phyloP scores from a whole-genome alignment of 1,284 basidiomycete genomes.

The Pyrrhoderma lamaoense region DNA sequence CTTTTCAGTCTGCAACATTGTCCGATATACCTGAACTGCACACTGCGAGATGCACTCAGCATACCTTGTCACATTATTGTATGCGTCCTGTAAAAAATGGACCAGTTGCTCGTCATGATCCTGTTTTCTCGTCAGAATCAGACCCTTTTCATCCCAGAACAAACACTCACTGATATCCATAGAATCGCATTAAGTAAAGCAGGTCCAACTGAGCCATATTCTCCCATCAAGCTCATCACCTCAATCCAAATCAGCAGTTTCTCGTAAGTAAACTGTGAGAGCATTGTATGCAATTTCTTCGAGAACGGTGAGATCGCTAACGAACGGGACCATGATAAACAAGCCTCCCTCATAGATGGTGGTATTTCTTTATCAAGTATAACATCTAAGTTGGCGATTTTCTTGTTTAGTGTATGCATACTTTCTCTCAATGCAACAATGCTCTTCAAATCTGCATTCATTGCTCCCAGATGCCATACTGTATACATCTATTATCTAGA shows the following conservation, averaged over 20 bases:
- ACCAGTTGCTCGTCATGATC: background rate
- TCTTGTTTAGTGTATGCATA: background rate
- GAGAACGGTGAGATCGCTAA: too few relatives aligned
- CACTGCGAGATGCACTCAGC: slow-evolving; percentile 17
- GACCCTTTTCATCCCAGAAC: slow-evolving; percentile 5
- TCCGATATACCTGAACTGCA: slow-evolving; percentile 23
- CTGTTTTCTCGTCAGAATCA: too few relatives aligned
- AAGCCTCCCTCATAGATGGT: background rate
- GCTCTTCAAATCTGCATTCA: too few relatives aligned
- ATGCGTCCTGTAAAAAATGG: slow-evolving; percentile 15
- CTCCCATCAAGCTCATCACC: slow-evolving; percentile 22
- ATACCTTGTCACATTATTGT: slow-evolving; percentile 18
- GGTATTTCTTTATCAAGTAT: background rate
- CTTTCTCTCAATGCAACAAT: background rate
- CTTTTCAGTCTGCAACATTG: slow-evolving; percentile 20
- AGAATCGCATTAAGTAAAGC: background rate
- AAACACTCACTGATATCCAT: background rate
- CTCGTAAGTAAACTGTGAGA: slow-evolving; percentile 17
- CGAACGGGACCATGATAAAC: background rate
- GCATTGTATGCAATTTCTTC: background rate
- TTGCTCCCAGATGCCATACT: too few relatives aligned
- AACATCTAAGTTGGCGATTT: background rate
- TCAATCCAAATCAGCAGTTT: slow-evolving; percentile 26
- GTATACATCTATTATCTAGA: too few relatives aligned
- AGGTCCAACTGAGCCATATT: background rate